A percentile compares a stretch with the other conserved stretches of the same genome.
Evolutionary conservation across 2,329 filamentous ascomycete species (phyloP).

Genomic region (Aspergillus glaucus): DNA sequence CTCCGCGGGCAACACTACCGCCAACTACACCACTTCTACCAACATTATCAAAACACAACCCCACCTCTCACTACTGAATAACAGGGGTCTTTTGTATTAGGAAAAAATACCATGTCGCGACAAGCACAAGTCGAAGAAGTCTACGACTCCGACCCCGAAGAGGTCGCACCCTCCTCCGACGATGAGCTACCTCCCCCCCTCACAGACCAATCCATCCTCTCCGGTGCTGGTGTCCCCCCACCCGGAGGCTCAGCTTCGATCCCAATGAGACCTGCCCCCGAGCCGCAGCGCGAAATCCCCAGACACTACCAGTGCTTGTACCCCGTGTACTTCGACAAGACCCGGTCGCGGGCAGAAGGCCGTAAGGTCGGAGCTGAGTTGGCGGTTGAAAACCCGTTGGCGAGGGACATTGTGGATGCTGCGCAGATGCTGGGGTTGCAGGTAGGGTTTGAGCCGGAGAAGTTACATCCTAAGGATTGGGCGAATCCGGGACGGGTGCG

Average conservation of each 20-base stretch:
- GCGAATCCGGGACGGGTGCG: constrained; percentile 87
- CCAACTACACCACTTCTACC: too few relatives aligned
- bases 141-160: constrained; percentile 82
- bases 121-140: constrained; percentile 88
- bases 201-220: constrained; percentile 29
- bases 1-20: too few relatives aligned
- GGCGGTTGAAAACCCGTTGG: constrained; percentile 78
- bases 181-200: constrained; percentile 46
- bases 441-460: constrained; percentile 79
- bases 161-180: constrained; percentile 66
- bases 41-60: too few relatives aligned
- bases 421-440: constrained; percentile 59
- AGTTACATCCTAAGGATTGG: constrained; percentile 95
- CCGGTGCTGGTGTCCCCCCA: constrained; percentile 29
- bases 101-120: constrained; percentile 56
- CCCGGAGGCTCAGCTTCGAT: constrained; percentile 17
- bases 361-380: constrained; percentile 67
- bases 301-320: constrained; percentile 85
- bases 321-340: constrained; percentile 87
- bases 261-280: constrained; percentile 30
- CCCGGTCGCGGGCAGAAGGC: constrained; percentile 61
- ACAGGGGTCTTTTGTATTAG: too few relatives aligned
- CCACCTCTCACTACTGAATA: too few relatives aligned
- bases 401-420: constrained; percentile 83
- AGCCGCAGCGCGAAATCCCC: constrained; percentile 51